phyloP scores from a whole-genome alignment of 75 land plant species.

The Picea sitchensis region DNA sequence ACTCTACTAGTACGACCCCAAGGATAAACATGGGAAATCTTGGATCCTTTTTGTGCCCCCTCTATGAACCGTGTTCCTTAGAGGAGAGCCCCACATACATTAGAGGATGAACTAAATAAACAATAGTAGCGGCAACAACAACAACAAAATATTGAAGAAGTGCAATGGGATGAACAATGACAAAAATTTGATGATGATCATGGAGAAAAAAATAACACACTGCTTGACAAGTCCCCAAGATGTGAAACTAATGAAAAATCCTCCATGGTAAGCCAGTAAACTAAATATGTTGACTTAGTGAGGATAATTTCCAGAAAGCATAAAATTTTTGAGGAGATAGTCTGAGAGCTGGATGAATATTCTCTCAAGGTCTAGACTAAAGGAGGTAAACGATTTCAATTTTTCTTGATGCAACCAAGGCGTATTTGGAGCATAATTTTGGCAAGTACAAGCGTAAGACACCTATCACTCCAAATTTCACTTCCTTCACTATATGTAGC shows the following conservation, averaged over 20 bases:
- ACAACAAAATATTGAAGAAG: slow-evolving; percentile 26
- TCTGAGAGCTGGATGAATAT: slow-evolving; percentile 75
- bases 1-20: slow-evolving; percentile 29
- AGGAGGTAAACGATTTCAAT: slow-evolving; percentile 52
- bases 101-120: neutral
- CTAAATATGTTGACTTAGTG: slow-evolving; percentile 28
- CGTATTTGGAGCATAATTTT: slow-evolving; percentile 17
- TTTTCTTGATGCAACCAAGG: slow-evolving; percentile 45
- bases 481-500: neutral
- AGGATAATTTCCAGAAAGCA: slow-evolving; percentile 40
- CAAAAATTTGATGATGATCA: slow-evolving; percentile 42
- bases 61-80: neutral
- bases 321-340: slow-evolving; percentile 61
- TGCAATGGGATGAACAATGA: slow-evolving; percentile 47
- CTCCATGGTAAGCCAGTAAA: slow-evolving; percentile 31
- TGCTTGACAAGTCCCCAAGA: slow-evolving; percentile 10
- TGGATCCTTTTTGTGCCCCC: slow-evolving; percentile 32
- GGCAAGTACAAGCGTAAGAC: slow-evolving; percentile 37
- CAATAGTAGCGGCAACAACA: neutral
- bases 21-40: slow-evolving; percentile 36
- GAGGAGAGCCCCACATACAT: neutral
- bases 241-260: slow-evolving; percentile 27
- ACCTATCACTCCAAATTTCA: neutral
- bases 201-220: neutral
- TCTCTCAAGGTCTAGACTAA: slow-evolving; percentile 71